Conservation (phyloP, 108 stramenopile genomes). For the Mediolabrus comicus region DNA sequence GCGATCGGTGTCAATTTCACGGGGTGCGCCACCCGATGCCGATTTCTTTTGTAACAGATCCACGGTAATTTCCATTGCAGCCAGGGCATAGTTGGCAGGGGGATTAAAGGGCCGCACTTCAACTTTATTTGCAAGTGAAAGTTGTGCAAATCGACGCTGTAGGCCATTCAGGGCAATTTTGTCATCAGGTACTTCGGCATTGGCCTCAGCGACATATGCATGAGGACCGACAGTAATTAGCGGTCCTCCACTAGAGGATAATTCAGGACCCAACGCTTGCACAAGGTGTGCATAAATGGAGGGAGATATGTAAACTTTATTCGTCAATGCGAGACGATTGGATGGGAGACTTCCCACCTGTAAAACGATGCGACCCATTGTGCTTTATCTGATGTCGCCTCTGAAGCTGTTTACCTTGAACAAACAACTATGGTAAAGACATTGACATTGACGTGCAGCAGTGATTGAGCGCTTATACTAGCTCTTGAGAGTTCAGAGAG, state of each 20-base stretch:
- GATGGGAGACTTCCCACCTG: constrained; percentile 82
- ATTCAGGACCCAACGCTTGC: constrained; percentile 45
- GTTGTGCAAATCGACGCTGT: constrained; percentile 70
- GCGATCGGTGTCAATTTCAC: constrained; percentile 81
- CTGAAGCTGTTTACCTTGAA: neutral
- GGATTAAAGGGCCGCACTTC: constrained; percentile 60
- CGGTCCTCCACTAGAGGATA: constrained; percentile 21
- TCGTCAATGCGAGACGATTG: constrained; percentile 84
- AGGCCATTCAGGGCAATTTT: constrained; percentile 83
- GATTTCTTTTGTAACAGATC: constrained; percentile 76
- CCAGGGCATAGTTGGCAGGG: constrained; percentile 57
- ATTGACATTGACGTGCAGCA: no score
- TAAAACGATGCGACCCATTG: constrained; percentile 38
- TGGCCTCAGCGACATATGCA: constrained; percentile 73
- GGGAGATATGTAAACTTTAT: constrained; percentile 78
- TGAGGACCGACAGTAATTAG: constrained; percentile 67
- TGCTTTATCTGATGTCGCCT: neutral
- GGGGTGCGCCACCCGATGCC: constrained; percentile 31
- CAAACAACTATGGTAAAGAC: neutral
- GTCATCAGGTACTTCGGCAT: constrained; percentile 60
- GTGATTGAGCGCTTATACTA: no score
- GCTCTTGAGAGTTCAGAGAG: neutral
- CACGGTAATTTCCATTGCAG: constrained; percentile 65
- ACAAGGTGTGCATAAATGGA: constrained; percentile 41
- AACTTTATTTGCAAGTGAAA: constrained; percentile 57